These are phyloP conservation scores for Metschnikowia lachancei DNA, from an alignment of 805 yeast species.

Conservation along the genomic window DNA sequence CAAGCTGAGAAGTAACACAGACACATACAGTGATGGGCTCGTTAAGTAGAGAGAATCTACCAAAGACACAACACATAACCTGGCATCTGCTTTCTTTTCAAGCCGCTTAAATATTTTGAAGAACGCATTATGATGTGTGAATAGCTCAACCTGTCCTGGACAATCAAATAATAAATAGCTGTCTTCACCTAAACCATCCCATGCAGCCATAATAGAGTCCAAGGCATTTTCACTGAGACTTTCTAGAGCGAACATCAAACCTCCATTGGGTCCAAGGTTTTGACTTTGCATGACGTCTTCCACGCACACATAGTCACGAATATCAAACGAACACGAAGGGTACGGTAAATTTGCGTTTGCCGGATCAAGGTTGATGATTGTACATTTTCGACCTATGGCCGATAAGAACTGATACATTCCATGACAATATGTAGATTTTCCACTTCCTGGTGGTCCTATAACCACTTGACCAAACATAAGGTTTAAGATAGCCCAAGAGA, in stretches of 20 bases:
- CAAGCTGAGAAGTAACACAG: constrained; percentile 73
- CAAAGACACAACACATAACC: constrained; percentile 81
- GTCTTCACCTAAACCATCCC: constrained; percentile 26
- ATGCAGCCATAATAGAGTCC: constrained; percentile 49
- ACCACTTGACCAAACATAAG: constrained; percentile 80
- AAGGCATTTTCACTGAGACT: constrained; percentile 41
- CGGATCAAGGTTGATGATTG: constrained; percentile 89
- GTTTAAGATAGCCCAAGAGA: neutral
- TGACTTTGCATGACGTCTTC: constrained; percentile 77
- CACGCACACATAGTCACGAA: constrained; percentile 69
- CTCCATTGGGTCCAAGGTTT: constrained; percentile 85
- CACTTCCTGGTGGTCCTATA: constrained; percentile 98
- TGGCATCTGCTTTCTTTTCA: constrained; percentile 53
- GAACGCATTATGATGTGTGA: constrained; percentile 82
- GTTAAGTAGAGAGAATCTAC: constrained; percentile 81
- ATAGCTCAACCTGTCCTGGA: constrained; percentile 95
- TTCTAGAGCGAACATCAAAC: constrained; percentile 85
- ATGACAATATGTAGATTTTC: constrained; percentile 90
- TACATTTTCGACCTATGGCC: constrained; percentile 87
- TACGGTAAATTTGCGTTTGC: constrained; percentile 75
- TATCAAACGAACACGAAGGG: constrained; percentile 67
- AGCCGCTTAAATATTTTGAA: constrained; percentile 62
- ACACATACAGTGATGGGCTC: constrained; percentile 84
- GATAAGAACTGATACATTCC: constrained; percentile 91
- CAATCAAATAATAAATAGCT: constrained; percentile 80